phyloP scores from a whole-genome alignment of 2,329 filamentous ascomycete species.

The Hypoxylon sp. region DNA sequence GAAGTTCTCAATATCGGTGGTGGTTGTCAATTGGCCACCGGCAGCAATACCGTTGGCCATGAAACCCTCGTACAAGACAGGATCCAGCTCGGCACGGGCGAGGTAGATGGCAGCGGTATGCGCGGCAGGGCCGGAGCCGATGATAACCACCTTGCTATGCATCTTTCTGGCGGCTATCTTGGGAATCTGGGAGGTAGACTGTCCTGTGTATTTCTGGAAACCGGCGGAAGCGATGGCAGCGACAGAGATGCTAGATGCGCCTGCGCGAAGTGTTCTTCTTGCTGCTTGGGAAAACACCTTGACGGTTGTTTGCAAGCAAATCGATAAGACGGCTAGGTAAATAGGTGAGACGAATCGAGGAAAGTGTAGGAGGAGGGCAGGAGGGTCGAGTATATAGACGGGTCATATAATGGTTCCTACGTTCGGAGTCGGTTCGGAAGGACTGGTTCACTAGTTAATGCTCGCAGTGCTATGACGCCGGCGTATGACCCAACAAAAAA shows the following conservation, averaged over 20 bases:
- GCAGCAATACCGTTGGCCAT: constrained; percentile 96
- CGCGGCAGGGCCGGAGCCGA: constrained; percentile 95
- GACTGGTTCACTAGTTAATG: constrained; percentile 9
- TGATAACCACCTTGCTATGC: constrained; percentile 92
- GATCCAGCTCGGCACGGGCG: constrained; percentile 91
- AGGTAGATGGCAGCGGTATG: constrained; percentile 98
- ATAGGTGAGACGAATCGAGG: no score
- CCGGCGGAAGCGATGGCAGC: constrained; percentile 73
- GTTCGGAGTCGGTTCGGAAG: constrained; percentile 26
- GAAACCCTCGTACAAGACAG: constrained; percentile 97
- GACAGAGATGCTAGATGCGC: constrained; percentile 75
- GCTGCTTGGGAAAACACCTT: constrained; percentile 93
- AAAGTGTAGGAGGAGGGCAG: neutral
- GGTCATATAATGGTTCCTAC: constrained; percentile 18
- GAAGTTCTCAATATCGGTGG: constrained; percentile 98
- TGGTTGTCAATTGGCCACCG: constrained; percentile 96
- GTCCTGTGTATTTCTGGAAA: constrained; percentile 59
- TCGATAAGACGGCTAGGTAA: constrained; percentile 1
- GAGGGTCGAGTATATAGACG: constrained; percentile 4
- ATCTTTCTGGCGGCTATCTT: constrained; percentile 67
- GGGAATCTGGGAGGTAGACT: constrained; percentile 49
- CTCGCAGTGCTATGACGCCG: constrained; percentile 12
- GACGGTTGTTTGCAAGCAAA: constrained; percentile 59
- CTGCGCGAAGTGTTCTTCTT: constrained; percentile 78
- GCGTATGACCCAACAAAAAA: constrained; percentile 11